A percentile compares a stretch with the other conserved stretches of the same genome.
These are phyloP conservation scores for Xerocomellus intermedius DNA, from an alignment of 768 basidiomycete species.

Conservation along the genomic window DNA sequence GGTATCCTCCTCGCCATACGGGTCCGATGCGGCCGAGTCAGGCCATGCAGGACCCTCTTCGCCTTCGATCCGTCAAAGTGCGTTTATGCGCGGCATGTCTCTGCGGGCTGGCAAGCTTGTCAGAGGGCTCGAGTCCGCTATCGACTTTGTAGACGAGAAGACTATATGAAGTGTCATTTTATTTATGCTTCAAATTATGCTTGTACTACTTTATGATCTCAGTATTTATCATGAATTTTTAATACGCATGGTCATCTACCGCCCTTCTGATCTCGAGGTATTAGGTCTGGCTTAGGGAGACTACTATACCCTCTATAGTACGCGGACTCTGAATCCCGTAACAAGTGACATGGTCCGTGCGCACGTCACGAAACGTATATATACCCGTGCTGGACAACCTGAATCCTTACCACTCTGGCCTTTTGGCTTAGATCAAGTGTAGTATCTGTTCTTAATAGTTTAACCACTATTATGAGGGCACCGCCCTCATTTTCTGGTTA, in stretches of 20 bases:
- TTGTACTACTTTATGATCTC: not conserved
- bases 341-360: conserved; percentile 25
- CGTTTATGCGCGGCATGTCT: conserved; percentile 35
- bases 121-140: conserved; percentile 37
- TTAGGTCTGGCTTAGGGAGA: too few species aligned
- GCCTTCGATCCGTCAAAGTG: conserved; percentile 25
- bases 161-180: not conserved
- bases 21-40: conserved; percentile 11
- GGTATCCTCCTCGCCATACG: conserved; percentile 9
- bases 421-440: conserved; percentile 76
- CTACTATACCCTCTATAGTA: too few species aligned
- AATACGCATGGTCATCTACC: too few species aligned
- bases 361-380: conserved; percentile 7
- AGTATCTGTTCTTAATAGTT: conserved; percentile 70
- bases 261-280: too few species aligned
- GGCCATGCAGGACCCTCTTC: conserved; percentile 7
- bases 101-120: conserved; percentile 37
- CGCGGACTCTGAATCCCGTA: not conserved
- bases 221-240: too few species aligned
- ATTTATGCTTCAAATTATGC: not conserved
- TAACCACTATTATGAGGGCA: conserved; percentile 59
- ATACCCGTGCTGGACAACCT: not conserved
- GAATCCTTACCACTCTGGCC: conserved; percentile 39
- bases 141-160: conserved; percentile 41
- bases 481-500: conserved; percentile 55